phyloP scores from a whole-genome alignment of 306 rosid species.

The Citrullus mucosospermus region DNA sequence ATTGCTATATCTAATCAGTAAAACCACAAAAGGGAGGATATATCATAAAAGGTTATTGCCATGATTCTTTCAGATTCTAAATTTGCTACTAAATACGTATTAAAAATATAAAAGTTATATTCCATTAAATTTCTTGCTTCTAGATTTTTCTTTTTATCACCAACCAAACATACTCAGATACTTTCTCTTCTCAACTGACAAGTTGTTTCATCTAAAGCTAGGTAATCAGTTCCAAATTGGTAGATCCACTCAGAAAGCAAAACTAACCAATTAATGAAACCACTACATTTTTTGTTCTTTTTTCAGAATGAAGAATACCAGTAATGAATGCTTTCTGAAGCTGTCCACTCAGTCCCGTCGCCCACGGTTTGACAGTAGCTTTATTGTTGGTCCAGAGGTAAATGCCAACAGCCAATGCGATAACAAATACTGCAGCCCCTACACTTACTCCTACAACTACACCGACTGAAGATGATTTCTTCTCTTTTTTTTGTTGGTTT shows the following conservation, averaged over 20 bases:
- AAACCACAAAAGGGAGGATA: background rate
- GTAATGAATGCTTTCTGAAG: conserved; percentile 92
- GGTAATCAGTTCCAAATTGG: background rate
- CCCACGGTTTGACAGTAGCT: conserved; percentile 91
- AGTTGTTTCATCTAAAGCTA: background rate
- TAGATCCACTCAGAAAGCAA: background rate
- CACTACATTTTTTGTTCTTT: background rate
- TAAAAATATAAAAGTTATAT: too few relatives aligned
- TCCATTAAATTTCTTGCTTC: background rate
- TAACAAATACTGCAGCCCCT: conserved; percentile 31
- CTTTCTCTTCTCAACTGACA: background rate
- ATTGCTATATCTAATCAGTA: background rate
- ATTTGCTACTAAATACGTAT: background rate
- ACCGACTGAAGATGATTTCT: background rate
- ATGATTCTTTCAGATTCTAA: background rate
- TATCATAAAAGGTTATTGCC: background rate
- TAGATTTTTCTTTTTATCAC: too few relatives aligned
- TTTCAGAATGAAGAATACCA: conserved; percentile 32
- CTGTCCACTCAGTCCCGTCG: conserved; percentile 92
- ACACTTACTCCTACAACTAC: conserved; percentile 31
- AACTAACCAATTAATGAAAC: background rate
- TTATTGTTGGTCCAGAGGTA: conserved; percentile 47
- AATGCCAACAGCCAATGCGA: conserved; percentile 19
- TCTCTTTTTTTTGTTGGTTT: background rate
- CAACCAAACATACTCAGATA: background rate